Conservation (phyloP, 257 asterid species). For the Plantago ovata region DNA sequence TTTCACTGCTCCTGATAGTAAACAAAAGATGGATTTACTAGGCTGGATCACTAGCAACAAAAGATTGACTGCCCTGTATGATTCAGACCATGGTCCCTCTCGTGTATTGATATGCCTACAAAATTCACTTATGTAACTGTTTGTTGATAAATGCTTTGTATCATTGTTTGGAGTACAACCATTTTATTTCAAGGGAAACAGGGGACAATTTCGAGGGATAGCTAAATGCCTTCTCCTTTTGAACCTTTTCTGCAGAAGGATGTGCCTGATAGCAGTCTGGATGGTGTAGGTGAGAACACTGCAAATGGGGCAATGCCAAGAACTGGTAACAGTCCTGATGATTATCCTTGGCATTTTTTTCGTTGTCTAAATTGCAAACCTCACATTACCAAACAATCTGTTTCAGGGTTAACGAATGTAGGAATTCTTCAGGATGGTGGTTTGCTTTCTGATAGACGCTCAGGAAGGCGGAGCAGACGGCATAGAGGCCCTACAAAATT, state of each 20-base stretch:
- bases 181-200: constrained; percentile 10
- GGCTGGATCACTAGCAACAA: neutral
- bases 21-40: neutral
- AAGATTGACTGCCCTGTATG: neutral
- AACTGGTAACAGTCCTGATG: constrained; percentile 22
- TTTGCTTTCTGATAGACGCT: constrained; percentile 45
- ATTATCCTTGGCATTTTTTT: neutral
- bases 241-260: constrained; percentile 42
- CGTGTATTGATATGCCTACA: neutral
- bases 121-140: neutral
- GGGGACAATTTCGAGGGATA: neutral
- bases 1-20: neutral
- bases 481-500: constrained; percentile 43
- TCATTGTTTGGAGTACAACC: constrained; percentile 12
- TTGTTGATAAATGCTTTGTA: constrained; percentile 7
- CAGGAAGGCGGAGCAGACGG: constrained; percentile 74
- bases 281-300: constrained; percentile 29
- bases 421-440: constrained; percentile 42
- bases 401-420: constrained; percentile 45
- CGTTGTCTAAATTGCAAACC: constrained; percentile 13
- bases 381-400: constrained; percentile 17
- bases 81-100: no score
- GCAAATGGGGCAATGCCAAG: constrained; percentile 33
- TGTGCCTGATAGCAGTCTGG: constrained; percentile 30
- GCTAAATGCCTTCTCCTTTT: constrained; percentile 22